Evolutionary conservation across 106 monocot genomes (phyloP).

Genomic region (Agapanthus africanus): DNA sequence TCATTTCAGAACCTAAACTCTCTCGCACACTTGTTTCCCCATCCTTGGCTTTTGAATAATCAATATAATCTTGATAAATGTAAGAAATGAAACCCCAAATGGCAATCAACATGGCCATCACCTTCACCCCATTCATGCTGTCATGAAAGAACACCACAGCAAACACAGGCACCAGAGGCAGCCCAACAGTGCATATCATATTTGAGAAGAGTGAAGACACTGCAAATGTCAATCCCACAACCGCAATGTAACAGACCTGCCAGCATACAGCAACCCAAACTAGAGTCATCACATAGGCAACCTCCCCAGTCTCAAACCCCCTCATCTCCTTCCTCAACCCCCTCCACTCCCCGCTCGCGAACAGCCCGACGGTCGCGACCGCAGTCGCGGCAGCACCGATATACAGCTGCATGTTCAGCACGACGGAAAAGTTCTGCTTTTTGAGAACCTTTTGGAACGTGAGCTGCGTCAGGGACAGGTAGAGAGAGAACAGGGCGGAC

Average conservation of each 20-base stretch:
- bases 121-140: slow-evolving; percentile 34
- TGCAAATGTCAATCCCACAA: slow-evolving; percentile 19
- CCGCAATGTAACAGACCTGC: slow-evolving; percentile 22
- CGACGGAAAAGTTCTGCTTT: slow-evolving; percentile 2
- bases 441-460: slow-evolving; percentile 13
- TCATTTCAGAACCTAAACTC: no score
- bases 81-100: slow-evolving; percentile 41
- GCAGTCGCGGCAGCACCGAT: not conserved
- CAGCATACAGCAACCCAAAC: slow-evolving; percentile 27
- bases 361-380: slow-evolving; percentile 13
- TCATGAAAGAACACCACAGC: slow-evolving; percentile 48
- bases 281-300: slow-evolving; percentile 19
- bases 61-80: slow-evolving; percentile 43
- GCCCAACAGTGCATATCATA: slow-evolving; percentile 19
- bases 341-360: slow-evolving; percentile 27
- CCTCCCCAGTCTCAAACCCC: slow-evolving; percentile 16
- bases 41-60: slow-evolving; percentile 11
- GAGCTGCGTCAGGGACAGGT: no score
- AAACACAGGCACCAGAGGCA: slow-evolving; percentile 35
- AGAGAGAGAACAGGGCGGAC: no score
- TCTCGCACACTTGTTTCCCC: no score
- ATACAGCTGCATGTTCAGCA: slow-evolving; percentile 20
- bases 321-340: slow-evolving; percentile 12
- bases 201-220: slow-evolving; percentile 37
- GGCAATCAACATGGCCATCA: slow-evolving; percentile 30